Percentiles rank a stretch among this genome's conserved stretches.
These are phyloP conservation scores for Lepidium sativum DNA, from an alignment of 345 rosid species.

Conservation along the genomic window DNA sequence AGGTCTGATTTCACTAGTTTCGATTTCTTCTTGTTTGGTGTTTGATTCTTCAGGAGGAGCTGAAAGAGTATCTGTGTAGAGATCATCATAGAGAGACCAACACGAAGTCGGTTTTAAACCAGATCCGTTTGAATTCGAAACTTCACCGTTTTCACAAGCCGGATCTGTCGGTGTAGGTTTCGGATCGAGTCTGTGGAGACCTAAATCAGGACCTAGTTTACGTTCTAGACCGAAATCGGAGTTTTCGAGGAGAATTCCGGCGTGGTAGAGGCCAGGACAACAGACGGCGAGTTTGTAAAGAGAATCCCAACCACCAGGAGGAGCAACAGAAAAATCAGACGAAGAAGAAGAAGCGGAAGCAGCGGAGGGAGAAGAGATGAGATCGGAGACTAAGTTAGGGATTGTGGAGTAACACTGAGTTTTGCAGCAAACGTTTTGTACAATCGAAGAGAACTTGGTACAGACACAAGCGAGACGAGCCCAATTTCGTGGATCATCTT, in stretches of 20 bases:
- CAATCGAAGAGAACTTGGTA: constrained; percentile 69
- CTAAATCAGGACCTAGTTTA: constrained; percentile 72
- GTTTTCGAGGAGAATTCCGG: constrained; percentile 82
- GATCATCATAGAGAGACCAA: constrained; percentile 86
- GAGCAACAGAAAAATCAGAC: constrained; percentile 24
- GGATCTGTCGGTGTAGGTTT: constrained; percentile 12
- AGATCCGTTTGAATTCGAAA: constrained; percentile 12
- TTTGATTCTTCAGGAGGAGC: constrained; percentile 31
- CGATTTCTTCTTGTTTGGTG: neutral
- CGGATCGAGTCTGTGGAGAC: constrained; percentile 15
- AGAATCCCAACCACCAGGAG: constrained; percentile 63
- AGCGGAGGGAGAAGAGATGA: constrained; percentile 26
- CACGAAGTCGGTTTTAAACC: constrained; percentile 22
- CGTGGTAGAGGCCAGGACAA: constrained; percentile 84
- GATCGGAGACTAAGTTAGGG: constrained; percentile 68
- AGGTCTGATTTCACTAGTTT: constrained; percentile 15
- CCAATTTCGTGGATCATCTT: constrained; percentile 81
- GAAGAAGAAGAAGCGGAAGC: constrained; percentile 29
- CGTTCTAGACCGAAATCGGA: constrained; percentile 94
- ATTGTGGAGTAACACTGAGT: constrained; percentile 42
- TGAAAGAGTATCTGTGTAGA: constrained; percentile 55
- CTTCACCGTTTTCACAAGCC: neutral
- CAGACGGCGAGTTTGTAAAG: constrained; percentile 77
- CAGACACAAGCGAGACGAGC: constrained; percentile 82
- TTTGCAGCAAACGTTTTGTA: constrained; percentile 63